These are phyloP conservation scores for Akebia trifoliata DNA, from an alignment of 164 flowering plant species.

Conservation along the genomic window DNA sequence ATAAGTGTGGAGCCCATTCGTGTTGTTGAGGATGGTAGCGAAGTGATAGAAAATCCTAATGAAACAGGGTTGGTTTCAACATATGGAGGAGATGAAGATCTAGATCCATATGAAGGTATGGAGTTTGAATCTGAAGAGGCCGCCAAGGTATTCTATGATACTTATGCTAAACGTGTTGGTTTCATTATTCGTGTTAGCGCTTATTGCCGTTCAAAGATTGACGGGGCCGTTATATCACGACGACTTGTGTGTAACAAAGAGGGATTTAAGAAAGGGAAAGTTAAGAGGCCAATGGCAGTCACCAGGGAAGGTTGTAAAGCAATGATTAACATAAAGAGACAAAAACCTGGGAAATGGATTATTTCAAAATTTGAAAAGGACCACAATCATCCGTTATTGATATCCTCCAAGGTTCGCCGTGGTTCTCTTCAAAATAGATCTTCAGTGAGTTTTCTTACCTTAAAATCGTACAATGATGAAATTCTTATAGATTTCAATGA, in stretches of 20 bases:
- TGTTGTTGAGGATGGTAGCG: background rate
- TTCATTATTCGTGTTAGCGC: conserved; percentile 37
- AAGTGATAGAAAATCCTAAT: conserved; percentile 14
- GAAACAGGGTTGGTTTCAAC: conserved; percentile 20
- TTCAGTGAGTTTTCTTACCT: conserved; percentile 2
- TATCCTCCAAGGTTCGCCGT: conserved; percentile 1
- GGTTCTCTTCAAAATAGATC: conserved; percentile 6
- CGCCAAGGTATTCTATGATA: conserved; percentile 19
- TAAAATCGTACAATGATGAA: background rate
- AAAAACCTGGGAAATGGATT: conserved; percentile 2
- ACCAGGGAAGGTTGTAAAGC: conserved; percentile 4
- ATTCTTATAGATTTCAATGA: background rate
- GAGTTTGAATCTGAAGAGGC: conserved; percentile 7
- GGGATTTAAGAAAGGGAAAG: conserved; percentile 26
- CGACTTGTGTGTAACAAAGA: conserved; percentile 44
- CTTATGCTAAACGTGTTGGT: conserved; percentile 35
- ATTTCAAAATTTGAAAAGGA: conserved; percentile 5
- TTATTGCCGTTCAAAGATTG: conserved; percentile 34
- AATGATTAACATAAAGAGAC: background rate
- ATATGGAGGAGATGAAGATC: conserved; percentile 35
- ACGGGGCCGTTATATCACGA: conserved; percentile 38
- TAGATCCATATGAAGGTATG: conserved; percentile 1
- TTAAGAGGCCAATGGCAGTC: conserved; percentile 6
- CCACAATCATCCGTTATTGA: background rate
- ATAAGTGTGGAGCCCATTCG: background rate